Conservation (phyloP, 73 alveolate genomes). For the Effrenium voratum region DNA sequence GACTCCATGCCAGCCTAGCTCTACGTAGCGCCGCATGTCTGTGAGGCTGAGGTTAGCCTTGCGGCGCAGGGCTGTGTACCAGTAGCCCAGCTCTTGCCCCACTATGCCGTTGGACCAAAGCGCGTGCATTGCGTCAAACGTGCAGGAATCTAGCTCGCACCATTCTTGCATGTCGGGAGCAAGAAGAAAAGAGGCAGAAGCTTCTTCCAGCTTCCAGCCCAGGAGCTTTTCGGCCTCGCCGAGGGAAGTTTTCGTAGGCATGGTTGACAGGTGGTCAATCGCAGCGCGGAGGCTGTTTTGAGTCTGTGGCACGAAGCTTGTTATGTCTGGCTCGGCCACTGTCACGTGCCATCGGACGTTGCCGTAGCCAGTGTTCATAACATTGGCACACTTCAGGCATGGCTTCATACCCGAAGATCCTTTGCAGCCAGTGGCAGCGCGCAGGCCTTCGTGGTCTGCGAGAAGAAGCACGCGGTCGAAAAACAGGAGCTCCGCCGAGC, state of each 20-base stretch:
- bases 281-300: neutral
- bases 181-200: neutral
- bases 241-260: neutral
- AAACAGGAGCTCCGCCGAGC: too few relatives aligned
- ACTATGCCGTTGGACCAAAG: neutral
- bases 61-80: neutral
- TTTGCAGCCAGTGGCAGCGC: neutral
- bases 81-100: neutral
- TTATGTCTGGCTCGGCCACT: neutral
- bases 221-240: neutral
- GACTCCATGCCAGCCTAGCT: neutral
- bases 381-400: constrained; percentile 1
- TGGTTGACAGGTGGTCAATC: neutral
- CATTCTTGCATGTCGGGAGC: neutral
- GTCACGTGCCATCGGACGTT: neutral
- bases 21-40: neutral
- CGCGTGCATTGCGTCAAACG: constrained; percentile 1
- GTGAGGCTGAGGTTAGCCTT: neutral
- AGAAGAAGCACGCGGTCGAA: neutral
- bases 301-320: neutral
- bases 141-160: neutral
- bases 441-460: neutral
- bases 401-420: neutral
- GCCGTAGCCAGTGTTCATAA: neutral
- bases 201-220: neutral